Evolutionary conservation across 352 stramenopile genomes (phyloP).

Genomic region (Globisporangium emineosum): DNA sequence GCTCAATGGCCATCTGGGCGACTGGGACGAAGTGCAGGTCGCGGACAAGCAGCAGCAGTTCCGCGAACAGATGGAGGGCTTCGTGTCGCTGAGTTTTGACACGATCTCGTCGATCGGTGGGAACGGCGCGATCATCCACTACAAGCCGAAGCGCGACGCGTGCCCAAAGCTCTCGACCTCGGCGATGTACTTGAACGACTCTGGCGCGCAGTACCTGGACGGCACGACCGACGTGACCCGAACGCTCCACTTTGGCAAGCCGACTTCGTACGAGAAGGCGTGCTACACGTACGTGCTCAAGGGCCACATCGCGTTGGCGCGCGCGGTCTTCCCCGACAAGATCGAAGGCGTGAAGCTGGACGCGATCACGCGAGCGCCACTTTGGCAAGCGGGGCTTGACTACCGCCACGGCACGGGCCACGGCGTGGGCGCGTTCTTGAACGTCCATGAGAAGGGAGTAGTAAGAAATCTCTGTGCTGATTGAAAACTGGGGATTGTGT

Average conservation of each 20-base stretch:
- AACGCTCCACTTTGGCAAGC: slow-evolving; percentile 96
- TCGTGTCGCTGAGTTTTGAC: slow-evolving; percentile 94
- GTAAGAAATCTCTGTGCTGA: slow-evolving; percentile 18
- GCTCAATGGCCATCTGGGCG: slow-evolving; percentile 38
- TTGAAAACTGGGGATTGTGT: slow-evolving; percentile 10
- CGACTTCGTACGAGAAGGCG: slow-evolving; percentile 91
- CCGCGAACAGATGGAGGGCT: slow-evolving; percentile 83
- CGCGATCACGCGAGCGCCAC: slow-evolving; percentile 91
- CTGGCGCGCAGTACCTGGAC: slow-evolving; percentile 97
- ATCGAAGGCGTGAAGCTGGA: slow-evolving; percentile 96
- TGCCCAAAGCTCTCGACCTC: slow-evolving; percentile 88
- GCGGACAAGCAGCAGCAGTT: slow-evolving; percentile 90
- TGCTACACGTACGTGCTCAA: slow-evolving; percentile 97
- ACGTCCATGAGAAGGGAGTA: slow-evolving; percentile 95
- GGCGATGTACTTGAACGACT: slow-evolving; percentile 98
- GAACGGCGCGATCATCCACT: slow-evolving; percentile 98
- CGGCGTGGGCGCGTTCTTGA: slow-evolving; percentile 95
- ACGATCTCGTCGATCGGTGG: slow-evolving; percentile 96
- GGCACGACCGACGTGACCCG: slow-evolving; percentile 99
- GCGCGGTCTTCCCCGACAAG: slow-evolving; percentile 84
- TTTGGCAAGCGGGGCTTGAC: slow-evolving; percentile 95
- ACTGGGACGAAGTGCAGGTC: slow-evolving; percentile 83
- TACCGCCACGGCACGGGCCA: slow-evolving; percentile 98
- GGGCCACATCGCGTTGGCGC: slow-evolving; percentile 95
- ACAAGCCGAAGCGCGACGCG: slow-evolving; percentile 77